Base-by-base conservation (phyloP, 371 early-diverging fungal genomes). In the Ordospora pajunii region DNA sequence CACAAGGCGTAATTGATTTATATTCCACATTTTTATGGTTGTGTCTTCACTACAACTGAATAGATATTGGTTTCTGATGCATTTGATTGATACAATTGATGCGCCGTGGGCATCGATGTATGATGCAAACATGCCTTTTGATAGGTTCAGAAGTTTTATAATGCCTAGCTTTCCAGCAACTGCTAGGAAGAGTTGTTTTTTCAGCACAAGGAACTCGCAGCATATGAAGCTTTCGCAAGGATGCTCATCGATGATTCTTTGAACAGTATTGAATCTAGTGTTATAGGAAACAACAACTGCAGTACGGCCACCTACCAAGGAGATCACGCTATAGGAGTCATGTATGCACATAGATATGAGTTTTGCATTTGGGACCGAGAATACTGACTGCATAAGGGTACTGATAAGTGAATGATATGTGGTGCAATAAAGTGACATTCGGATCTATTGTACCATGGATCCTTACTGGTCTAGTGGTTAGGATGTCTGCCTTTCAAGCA, bases 1-100 rank as follows among this genome's bases (percentile, higher is more conserved):
- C 53, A 91, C 89, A 32, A 83, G 83, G 17, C 51, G 58, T 3
- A 79, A 67, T 9, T 51, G 50, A 0, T 86, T 86, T 51, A 87
- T 82, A 63, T 86, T 87, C 92, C 92, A 92, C 73, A 89, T 87
- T 82, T 89, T 89, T 42, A 91, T 88, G 27, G 86, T 84, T 25
- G 90, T 90, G 82, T 91, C 91, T 8, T 89, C 89, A 11, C 89
- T 89, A 9, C 88, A 89, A 65, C 89, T 88, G 37, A 88, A 88
- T 42, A 91, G 79, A 48, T 86, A 85, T 23, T 86, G 78, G 19
- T 80, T 78, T 14, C 17, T 37, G 50, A 83, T 70, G 25, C 46
- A 17, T 67, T 76, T 72, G 32, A 82, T 32, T 46, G 73, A 74
- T 0, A 11, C 53, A 22, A 82, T 70, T 10, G 32, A 17, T 11